Evolutionary conservation across 1,284 basidiomycete genomes (phyloP).

Genomic region (Papiliotrema terrestris): DNA sequence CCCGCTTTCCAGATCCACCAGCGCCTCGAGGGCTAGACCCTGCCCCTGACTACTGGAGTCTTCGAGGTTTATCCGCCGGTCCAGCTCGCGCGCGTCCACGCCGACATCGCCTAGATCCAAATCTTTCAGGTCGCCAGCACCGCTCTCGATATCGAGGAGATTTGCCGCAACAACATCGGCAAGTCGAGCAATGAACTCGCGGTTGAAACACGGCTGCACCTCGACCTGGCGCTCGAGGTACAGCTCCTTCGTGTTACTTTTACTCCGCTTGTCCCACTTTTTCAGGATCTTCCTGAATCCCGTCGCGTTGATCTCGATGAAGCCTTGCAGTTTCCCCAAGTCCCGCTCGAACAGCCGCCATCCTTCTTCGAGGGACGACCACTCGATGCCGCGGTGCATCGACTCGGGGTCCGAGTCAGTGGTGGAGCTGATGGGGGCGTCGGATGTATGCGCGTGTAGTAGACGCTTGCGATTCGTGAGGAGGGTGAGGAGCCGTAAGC

Average conservation of each 20-base stretch:
- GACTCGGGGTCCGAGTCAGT: constrained; percentile 13
- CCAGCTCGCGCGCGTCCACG: constrained; percentile 53
- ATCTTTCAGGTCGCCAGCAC: constrained; percentile 60
- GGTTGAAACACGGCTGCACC: constrained; percentile 95
- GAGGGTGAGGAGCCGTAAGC: constrained; percentile 84
- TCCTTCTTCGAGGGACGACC: constrained; percentile 91
- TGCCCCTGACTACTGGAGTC: constrained; percentile 16
- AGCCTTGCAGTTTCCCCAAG: constrained; percentile 94
- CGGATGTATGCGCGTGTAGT: constrained; percentile 12
- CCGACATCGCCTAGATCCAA: constrained; percentile 44
- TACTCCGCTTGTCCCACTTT: constrained; percentile 98
- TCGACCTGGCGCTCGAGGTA: constrained; percentile 97
- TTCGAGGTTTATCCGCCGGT: constrained; percentile 63
- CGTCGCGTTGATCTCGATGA: constrained; percentile 95
- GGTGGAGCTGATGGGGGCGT: neutral
- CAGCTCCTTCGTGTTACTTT: constrained; percentile 89
- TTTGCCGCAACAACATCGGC: constrained; percentile 93
- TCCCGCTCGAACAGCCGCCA: constrained; percentile 93
- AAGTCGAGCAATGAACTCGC: constrained; percentile 95
- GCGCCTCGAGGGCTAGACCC: constrained; percentile 59
- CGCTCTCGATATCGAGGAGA: constrained; percentile 84
- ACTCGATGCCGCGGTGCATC: constrained; percentile 63
- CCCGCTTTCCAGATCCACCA: constrained; percentile 82
- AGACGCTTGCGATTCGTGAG: constrained; percentile 81
- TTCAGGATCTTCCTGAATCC: constrained; percentile 98